Base-by-base conservation (phyloP, 2,329 filamentous ascomycete genomes). In the Didymella glomerata region DNA sequence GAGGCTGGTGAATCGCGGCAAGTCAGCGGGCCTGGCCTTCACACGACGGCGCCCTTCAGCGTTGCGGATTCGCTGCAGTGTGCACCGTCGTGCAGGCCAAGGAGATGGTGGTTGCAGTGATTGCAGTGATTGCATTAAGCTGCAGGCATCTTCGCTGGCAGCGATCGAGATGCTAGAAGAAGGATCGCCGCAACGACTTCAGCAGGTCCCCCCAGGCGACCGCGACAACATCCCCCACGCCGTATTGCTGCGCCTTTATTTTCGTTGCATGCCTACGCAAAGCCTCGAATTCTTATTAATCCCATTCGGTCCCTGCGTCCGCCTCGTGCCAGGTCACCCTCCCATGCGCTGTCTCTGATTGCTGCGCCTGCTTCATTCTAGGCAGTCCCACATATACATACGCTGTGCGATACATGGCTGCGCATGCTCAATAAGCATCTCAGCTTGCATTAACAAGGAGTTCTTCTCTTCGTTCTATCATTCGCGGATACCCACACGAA, bases 271-370 rank as follows among this genome's bases (percentile, higher is more conserved):
- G 48, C 65, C 54, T 46, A 54, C 58, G 51, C 56, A 54, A 59
- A 60, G 57, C 50, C 60, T 63, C 60, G 62, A 50, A 48, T 50
- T 56, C 56, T 53, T 66, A 58, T 66, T 65, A 54, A 67, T 62
- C 53, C 67, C 54, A 63, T 57, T 66, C 62, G 49, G 57, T 51
- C 64, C 63, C 57, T 57, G 60, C 51, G 27, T 60, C 63, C 60
- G 64, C 65, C 66, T 54, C 61, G 66, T 68, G 66, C 66, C 66
- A 68, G 63, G 66, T 71, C 67, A 69, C 63, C 67, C 56, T 63
- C 68, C 63, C 56, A 54, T 66, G 63, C 62, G 65, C 61, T 70
- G 68, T 67, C 62, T 64, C 55, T 55, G 54, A 61, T 60, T 44
- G 51, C 62, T 67, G 64, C 68, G 63, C 65, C 64, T 61, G 61